phyloP scores from a whole-genome alignment of 352 stramenopile genomes.

The Globisporangium nunn region DNA sequence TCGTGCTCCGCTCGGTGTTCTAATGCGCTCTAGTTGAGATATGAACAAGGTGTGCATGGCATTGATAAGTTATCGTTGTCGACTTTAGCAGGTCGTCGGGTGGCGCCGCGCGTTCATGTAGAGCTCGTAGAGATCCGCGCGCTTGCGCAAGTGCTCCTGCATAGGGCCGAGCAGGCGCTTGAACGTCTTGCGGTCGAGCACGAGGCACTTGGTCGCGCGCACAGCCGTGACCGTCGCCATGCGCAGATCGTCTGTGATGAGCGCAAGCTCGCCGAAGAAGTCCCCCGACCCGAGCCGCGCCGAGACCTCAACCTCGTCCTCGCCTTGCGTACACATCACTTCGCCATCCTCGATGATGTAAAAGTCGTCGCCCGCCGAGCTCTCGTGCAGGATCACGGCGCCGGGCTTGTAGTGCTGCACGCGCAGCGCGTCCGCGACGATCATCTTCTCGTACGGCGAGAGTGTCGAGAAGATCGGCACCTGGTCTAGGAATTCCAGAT shows the following conservation, averaged over 20 bases:
- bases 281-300: constrained; percentile 46
- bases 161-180: constrained; percentile 75
- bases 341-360: constrained; percentile 76
- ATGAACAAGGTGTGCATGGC: too few relatives aligned
- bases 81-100: constrained; percentile 9
- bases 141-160: constrained; percentile 28
- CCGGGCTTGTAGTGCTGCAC: constrained; percentile 39
- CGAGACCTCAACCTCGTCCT: constrained; percentile 54
- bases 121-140: constrained; percentile 1
- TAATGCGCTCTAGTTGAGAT: too few relatives aligned
- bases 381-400: constrained; percentile 40
- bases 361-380: constrained; percentile 63
- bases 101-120: constrained; percentile 11
- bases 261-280: constrained; percentile 81
- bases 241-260: constrained; percentile 82
- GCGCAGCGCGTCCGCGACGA: constrained; percentile 61
- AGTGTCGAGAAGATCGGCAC: constrained; percentile 74
- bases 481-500: constrained; percentile 52
- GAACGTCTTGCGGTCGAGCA: constrained; percentile 81
- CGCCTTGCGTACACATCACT: constrained; percentile 51
- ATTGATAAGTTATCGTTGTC: background rate
- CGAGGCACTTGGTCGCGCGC: constrained; percentile 74
- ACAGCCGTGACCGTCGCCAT: constrained; percentile 87
- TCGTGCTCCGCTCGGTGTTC: too few relatives aligned
- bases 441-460: constrained; percentile 67